A percentile compares a stretch with the other conserved stretches of the same genome.
Evolutionary conservation across 208 protist species (phyloP).

Genomic region (Crithidia fasciculata): DNA sequence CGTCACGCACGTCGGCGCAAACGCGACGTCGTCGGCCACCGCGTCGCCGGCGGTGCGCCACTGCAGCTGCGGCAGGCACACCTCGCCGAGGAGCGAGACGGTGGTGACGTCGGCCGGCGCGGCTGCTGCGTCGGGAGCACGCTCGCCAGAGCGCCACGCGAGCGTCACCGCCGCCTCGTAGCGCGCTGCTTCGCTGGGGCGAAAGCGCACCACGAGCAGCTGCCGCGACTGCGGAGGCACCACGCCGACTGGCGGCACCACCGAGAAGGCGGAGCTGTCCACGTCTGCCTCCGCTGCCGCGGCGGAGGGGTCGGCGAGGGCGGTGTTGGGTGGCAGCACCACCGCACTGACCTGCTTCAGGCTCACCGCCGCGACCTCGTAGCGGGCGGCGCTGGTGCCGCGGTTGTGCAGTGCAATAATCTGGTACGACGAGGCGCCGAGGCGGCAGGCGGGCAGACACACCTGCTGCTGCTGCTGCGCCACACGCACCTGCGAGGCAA

Average conservation of each 20-base stretch:
- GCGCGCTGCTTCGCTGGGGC: slow-evolving; percentile 37
- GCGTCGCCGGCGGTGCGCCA: slow-evolving; percentile 35
- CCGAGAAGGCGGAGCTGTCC: slow-evolving; percentile 44
- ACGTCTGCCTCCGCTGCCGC: slow-evolving; percentile 19
- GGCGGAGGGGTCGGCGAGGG: neutral
- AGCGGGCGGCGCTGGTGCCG: slow-evolving; percentile 52
- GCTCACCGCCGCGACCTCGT: slow-evolving; percentile 36
- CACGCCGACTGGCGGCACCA: slow-evolving; percentile 61
- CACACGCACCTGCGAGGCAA: slow-evolving; percentile 17
- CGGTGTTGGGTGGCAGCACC: slow-evolving; percentile 27
- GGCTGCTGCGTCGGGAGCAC: neutral
- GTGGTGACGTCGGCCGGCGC: slow-evolving; percentile 27
- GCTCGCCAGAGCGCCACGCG: slow-evolving; percentile 45
- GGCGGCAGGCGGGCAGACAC: slow-evolving; percentile 59
- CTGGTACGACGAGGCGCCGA: slow-evolving; percentile 53
- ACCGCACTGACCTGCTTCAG: slow-evolving; percentile 61
- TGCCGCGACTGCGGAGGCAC: slow-evolving; percentile 46
- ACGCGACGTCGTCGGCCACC: slow-evolving; percentile 45
- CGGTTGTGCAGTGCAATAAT: slow-evolving; percentile 73
- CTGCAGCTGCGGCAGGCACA: slow-evolving; percentile 51
- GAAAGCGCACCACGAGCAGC: slow-evolving; percentile 76
- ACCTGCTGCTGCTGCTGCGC: slow-evolving; percentile 15
- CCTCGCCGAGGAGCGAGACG: slow-evolving; percentile 66
- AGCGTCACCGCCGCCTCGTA: slow-evolving; percentile 60
- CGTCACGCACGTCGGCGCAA: slow-evolving; percentile 83